Evolutionary conservation across 306 rosid species (phyloP).

Genomic region (Pterocarpus macrocarpus): DNA sequence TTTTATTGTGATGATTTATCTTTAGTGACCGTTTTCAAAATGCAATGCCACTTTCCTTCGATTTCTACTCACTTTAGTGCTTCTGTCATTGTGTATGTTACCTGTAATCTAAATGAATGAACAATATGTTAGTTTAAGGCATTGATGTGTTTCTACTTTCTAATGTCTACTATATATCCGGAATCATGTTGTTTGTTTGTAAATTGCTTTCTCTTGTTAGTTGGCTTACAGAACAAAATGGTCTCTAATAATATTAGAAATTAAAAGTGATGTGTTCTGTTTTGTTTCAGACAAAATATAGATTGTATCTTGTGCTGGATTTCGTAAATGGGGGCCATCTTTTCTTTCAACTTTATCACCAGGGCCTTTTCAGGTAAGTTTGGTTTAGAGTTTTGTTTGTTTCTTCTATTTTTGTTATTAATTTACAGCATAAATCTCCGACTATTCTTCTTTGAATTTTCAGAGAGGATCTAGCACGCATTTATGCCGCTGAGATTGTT

Average conservation of each 20-base stretch:
- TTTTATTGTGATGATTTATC: conserved; percentile 25
- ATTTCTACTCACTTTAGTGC: background rate
- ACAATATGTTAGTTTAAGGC: background rate
- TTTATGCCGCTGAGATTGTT: conserved; percentile 93
- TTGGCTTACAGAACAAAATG: background rate
- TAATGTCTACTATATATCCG: background rate
- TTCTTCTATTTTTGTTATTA: conserved; percentile 17
- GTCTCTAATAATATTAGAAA: background rate
- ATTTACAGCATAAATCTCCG: conserved; percentile 25
- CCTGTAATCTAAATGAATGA: background rate
- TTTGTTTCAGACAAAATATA: conserved; percentile 82
- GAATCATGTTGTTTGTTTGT: conserved; percentile 27
- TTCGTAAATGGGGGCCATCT: conserved; percentile 98
- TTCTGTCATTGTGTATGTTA: background rate
- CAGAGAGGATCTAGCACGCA: conserved; percentile 97
- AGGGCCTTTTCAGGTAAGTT: conserved; percentile 89
- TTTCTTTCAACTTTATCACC: conserved; percentile 95
- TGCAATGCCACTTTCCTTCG: background rate
- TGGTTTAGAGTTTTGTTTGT: conserved; percentile 15
- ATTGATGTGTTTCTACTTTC: background rate
- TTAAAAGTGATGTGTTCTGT: conserved; percentile 9
- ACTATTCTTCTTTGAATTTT: conserved; percentile 26
- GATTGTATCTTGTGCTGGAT: conserved; percentile 94
- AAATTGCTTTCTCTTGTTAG: conserved; percentile 26
- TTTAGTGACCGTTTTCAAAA: conserved; percentile 1